Evolutionary conservation across 164 flowering plant species (phyloP), one percentile per base, ranked within the genome.

Genomic region (Vitis riparia): DNA sequence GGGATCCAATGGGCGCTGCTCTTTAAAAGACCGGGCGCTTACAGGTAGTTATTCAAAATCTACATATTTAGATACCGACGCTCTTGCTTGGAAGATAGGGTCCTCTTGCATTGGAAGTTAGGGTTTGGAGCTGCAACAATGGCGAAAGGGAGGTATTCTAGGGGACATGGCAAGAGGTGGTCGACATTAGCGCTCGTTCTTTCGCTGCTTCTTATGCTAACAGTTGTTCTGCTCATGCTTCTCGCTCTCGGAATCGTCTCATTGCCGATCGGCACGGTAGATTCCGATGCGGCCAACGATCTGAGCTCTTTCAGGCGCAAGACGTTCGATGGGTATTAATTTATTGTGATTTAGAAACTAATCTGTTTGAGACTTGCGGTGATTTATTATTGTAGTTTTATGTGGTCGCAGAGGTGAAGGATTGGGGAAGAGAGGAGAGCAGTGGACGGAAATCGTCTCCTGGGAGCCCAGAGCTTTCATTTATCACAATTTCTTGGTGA

Each of bases 401-500:
- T 37, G 44, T 2, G 44, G 55, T 49, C 70, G 72, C 74, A 86
- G 91, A 55, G 68, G 66, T 19, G 68, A 75, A 50, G 83, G 75
- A 6, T 19, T 72, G 68, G 84, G 78, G 67, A 14, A 69, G 62
- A 84, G 81, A 73, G 80, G 71, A 11, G 85, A 89, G 51, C 88
- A 81, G 71, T 89, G 89, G 91, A 85, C 86, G 1, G 89, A 89
- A 70, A 27, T 87, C 13, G 62, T 89, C 17, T 82, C 93, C 27
- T 85, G 89, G 91, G 89, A 89, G 82, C 93, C 91, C 14, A 65
- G 89, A 65, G 91, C 93, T 63, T 89, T 87, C 63, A 15, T 87
- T 8, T 89, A 86, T 68, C 93, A 89, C 59, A 85, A 80, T 73
- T 88, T 88, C 64, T 70, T 88, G 85, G 93, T 88, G 11, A 69